Conservation (phyloP, 1,139 yeast species). For the Yamadazyma aaseri region DNA sequence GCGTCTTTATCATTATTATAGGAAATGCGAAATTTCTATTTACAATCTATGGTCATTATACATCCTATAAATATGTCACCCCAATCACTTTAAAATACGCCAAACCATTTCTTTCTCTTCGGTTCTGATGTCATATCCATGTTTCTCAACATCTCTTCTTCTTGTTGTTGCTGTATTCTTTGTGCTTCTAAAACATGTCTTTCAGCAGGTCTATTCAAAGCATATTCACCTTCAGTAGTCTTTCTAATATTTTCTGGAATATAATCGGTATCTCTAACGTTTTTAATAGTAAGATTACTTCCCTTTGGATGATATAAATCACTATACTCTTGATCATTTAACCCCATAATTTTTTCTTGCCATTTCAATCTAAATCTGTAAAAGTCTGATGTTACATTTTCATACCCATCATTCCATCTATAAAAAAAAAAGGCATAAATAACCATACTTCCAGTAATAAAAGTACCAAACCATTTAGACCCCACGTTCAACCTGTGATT, state of each 20-base stretch:
- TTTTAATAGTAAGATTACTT: conserved; percentile 32
- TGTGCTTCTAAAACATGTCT: conserved; percentile 78
- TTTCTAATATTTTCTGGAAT: conserved; percentile 38
- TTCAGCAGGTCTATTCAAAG: conserved; percentile 67
- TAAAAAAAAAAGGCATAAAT: conserved; percentile 68
- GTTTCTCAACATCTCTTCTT: conserved; percentile 63
- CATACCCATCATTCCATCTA: conserved; percentile 84
- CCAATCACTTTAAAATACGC: conserved; percentile 3
- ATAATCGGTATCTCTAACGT: conserved; percentile 44
- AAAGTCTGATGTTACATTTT: conserved; percentile 68
- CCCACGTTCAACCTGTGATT: conserved; percentile 57
- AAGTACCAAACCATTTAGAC: conserved; percentile 49
- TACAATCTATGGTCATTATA: conserved; percentile 1
- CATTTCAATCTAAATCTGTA: conserved; percentile 58
- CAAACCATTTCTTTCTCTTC: conserved; percentile 32
- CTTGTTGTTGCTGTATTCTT: conserved; percentile 65
- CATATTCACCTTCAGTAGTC: conserved; percentile 46
- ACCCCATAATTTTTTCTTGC: conserved; percentile 53
- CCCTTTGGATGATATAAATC: conserved; percentile 55
- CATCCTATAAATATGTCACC: no score
- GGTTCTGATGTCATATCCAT: conserved; percentile 20
- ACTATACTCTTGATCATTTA: conserved; percentile 58
- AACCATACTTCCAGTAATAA: conserved; percentile 45
- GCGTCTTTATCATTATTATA: no score
- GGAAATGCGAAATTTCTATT: conserved; percentile 4